A percentile compares a stretch with the other conserved stretches of the same genome.
Evolutionary conservation across 2,329 filamentous ascomycete genomes (phyloP).

Genomic region (Magnaporthiopsis incrustans): DNA sequence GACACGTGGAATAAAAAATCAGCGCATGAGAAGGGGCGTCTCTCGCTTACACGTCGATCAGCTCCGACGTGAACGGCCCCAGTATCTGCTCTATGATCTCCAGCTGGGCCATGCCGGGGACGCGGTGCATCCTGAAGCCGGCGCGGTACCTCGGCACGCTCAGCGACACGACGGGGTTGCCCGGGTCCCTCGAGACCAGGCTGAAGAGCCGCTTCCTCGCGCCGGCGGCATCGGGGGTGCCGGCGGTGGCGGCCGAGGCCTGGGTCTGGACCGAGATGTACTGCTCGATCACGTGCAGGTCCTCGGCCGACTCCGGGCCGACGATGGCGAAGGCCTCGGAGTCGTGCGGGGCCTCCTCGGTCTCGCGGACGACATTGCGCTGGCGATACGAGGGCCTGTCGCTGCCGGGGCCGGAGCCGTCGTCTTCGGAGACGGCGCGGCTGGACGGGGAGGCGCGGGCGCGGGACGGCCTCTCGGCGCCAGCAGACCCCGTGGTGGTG

Average conservation of each 20-base stretch:
- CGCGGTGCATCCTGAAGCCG: not conserved
- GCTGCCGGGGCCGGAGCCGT: not conserved
- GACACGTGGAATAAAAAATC: not conserved
- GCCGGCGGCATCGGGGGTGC: not conserved
- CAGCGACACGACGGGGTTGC: conserved; percentile 42
- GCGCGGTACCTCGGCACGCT: conserved; percentile 25
- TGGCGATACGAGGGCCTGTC: not conserved
- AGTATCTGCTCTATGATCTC: conserved; percentile 50
- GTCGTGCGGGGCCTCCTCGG: not conserved
- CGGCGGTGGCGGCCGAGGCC: not conserved
- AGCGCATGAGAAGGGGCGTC: conserved; percentile 19
- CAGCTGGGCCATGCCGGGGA: conserved; percentile 6
- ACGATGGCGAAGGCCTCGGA: conserved; percentile 2
- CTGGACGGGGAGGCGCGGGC: not conserved
- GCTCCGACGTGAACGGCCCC: conserved; percentile 40
- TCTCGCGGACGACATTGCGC: conserved; percentile 1
- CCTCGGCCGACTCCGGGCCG: conserved; percentile 5
- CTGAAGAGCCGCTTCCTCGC: conserved; percentile 3
- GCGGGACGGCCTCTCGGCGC: not conserved
- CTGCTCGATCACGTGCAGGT: conserved; percentile 42
- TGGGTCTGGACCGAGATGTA: conserved; percentile 4
- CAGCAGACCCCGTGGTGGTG: not conserved
- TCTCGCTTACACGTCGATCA: conserved; percentile 39
- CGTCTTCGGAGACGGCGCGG: not conserved
- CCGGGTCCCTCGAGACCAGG: conserved; percentile 14